Evolutionary conservation across 2,329 filamentous ascomycete species (phyloP).

Genomic region (Cylindrodendrum hubeiense): DNA sequence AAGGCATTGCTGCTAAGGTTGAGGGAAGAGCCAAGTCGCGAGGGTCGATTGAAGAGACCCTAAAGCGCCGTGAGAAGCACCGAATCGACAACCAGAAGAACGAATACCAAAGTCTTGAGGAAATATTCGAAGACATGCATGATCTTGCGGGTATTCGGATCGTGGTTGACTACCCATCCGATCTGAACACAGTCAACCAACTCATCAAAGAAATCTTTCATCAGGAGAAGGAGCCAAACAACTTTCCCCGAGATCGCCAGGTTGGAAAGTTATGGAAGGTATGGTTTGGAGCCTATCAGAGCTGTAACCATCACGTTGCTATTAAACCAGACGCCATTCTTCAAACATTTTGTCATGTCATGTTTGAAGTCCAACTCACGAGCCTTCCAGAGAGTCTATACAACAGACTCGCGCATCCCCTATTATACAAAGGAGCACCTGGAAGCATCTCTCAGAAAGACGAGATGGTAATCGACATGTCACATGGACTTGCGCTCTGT

Average conservation of each 20-base stretch:
- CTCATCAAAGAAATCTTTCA: slow-evolving; percentile 12
- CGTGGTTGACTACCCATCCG: slow-evolving; percentile 15
- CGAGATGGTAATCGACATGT: slow-evolving; percentile 27
- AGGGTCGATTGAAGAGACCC: background rate
- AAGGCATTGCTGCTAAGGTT: background rate
- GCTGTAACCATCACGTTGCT: background rate
- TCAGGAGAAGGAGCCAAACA: background rate
- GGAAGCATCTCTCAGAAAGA: slow-evolving; percentile 13
- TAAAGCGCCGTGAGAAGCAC: background rate
- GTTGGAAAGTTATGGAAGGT: background rate
- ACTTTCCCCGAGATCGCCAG: background rate
- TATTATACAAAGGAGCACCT: slow-evolving; percentile 22
- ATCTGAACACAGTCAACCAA: slow-evolving; percentile 9
- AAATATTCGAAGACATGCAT: slow-evolving; percentile 10
- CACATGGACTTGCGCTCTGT: slow-evolving; percentile 17
- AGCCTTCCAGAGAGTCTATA: slow-evolving; percentile 24
- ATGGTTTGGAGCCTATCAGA: background rate
- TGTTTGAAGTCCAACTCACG: slow-evolving; percentile 31
- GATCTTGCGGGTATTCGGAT: slow-evolving; percentile 29
- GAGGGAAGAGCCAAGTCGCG: background rate
- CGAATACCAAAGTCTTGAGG: background rate
- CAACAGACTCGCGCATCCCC: slow-evolving; percentile 24
- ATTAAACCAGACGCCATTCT: background rate
- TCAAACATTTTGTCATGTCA: slow-evolving; percentile 6
- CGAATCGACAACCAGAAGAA: background rate